Evolutionary conservation across 768 basidiomycete genomes (phyloP).

Genomic region (Suillus plorans): DNA sequence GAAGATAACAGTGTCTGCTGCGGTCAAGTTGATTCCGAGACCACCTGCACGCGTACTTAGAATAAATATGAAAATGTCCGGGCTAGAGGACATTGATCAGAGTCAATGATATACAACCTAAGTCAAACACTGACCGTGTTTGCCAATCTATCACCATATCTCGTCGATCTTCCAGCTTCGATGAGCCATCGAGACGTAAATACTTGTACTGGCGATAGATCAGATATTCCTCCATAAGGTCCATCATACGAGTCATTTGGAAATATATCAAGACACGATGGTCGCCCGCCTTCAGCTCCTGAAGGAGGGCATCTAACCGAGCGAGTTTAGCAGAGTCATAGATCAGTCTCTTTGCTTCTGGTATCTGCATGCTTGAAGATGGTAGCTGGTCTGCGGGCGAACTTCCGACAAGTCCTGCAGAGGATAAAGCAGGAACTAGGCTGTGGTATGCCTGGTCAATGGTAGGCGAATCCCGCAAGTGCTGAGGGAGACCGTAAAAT

Average conservation of each 20-base stretch:
- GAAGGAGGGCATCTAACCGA: slow-evolving; percentile 82
- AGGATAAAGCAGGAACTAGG: slow-evolving; percentile 59
- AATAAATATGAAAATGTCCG: slow-evolving; percentile 94
- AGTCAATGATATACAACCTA: neutral
- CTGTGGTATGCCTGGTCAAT: slow-evolving; percentile 47
- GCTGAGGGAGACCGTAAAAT: slow-evolving; percentile 80
- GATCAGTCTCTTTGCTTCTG: slow-evolving; percentile 91
- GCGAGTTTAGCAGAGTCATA: slow-evolving; percentile 97
- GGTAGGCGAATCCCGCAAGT: slow-evolving; percentile 56
- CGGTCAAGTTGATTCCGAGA: slow-evolving; percentile 94
- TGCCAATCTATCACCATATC: slow-evolving; percentile 99
- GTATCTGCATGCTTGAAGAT: slow-evolving; percentile 83
- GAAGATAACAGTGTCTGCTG: slow-evolving; percentile 39
- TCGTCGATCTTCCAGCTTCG: slow-evolving; percentile 91
- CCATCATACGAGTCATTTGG: slow-evolving; percentile 99
- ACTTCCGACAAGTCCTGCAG: slow-evolving; percentile 62
- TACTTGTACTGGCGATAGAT: slow-evolving; percentile 97
- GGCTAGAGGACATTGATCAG: slow-evolving; percentile 27
- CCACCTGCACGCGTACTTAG: slow-evolving; percentile 95
- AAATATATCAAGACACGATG: slow-evolving; percentile 96
- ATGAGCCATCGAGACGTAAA: slow-evolving; percentile 87
- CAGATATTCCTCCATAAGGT: slow-evolving; percentile 97
- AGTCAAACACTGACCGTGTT: slow-evolving; percentile 62
- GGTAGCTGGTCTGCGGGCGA: slow-evolving; percentile 79
- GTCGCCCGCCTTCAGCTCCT: slow-evolving; percentile 88